Evolutionary conservation across 345 rosid genomes (phyloP), one percentile per base, ranked within the genome.

Genomic region (Eucalyptus dawsonii): DNA sequence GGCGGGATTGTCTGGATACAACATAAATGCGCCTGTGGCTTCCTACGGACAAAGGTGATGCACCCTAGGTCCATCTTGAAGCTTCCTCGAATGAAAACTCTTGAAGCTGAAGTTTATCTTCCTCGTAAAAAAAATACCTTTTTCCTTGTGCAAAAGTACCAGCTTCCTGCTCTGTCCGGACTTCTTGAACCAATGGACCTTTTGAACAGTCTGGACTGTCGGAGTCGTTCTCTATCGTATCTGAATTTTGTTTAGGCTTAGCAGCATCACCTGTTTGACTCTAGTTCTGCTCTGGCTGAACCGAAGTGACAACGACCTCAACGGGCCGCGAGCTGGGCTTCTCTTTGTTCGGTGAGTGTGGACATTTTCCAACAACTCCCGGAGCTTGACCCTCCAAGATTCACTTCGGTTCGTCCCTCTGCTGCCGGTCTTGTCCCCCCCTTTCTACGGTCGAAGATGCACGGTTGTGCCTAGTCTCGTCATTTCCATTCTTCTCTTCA

Each of bases 141-240:
- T 91, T 91, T 45, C 90, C 92, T 83, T 89, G 89, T 42, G 89
- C 88, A 88, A 93, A 95, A 88, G 90, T 92, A 90, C 89, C 44
- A 89, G 89, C 90, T 87, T 88, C 92, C 34, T 92, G 92, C 86
- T 92, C 89, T 87, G 88, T 80, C 72, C 88, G 93, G 45, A 90
- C 92, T 88, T 92, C 90, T 91, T 92, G 92, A 31, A 94, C 95
- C 80, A 93, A 91, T 56, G 96, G 96, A 89, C 95, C 92, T 90
- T 90, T 87, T 65, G 90, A 88, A 89, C 72, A 88, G 86, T 92
- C 93, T 88, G 96, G 96, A 92, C 90, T 93, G 88, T 95, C 97
- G 86, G 96, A 93, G 90, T 94, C 99, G 87, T 94, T 93, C 95
- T 95, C 99, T 80, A 95, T 94, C 72, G 96, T 90, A 88, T 97